phyloP scores from a whole-genome alignment of 495 filamentous ascomycete genomes.

The Talaromyces trachyspermus region DNA sequence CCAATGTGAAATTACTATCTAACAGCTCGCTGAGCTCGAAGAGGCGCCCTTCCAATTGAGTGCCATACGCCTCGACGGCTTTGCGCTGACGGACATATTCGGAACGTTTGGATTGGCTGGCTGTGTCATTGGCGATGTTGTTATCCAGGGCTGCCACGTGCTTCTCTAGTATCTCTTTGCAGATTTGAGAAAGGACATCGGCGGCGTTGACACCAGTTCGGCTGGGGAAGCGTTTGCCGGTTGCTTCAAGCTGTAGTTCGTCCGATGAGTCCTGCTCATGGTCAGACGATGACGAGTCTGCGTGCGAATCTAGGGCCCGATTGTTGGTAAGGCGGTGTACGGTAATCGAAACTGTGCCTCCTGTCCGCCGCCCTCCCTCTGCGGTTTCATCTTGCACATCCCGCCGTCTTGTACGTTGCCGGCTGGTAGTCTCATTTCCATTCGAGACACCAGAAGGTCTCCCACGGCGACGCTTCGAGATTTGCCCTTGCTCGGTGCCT shows the following conservation, averaged over 20 bases:
- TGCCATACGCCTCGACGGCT: conserved; percentile 59
- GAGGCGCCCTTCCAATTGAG: conserved; percentile 58
- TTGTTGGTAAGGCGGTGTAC: conserved; percentile 37
- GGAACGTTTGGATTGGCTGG: conserved; percentile 29
- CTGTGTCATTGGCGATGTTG: conserved; percentile 28
- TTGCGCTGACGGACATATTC: conserved; percentile 55
- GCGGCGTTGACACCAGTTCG: conserved; percentile 61
- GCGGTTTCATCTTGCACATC: conserved; percentile 11
- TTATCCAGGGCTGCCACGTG: conserved; percentile 33
- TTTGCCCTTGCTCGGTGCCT: background rate
- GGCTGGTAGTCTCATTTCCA: background rate
- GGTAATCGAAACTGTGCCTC: conserved; percentile 37
- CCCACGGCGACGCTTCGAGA: conserved; percentile 3
- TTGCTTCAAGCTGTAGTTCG: conserved; percentile 22
- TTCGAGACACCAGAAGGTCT: background rate
- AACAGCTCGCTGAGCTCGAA: conserved; percentile 46
- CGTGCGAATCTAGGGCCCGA: conserved; percentile 19
- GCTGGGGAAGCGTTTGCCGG: conserved; percentile 36
- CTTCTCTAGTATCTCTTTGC: conserved; percentile 57
- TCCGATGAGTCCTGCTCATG: conserved; percentile 31
- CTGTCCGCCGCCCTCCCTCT: conserved; percentile 27
- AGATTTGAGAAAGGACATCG: conserved; percentile 63
- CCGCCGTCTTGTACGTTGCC: background rate
- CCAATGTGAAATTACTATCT: conserved; percentile 57
- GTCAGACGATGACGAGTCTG: conserved; percentile 16